A percentile compares a stretch with the other conserved stretches of the same genome.
These are phyloP conservation scores for Geotrichum carabidarum DNA, from an alignment of 1,139 yeast genomes.

Conservation along the genomic window DNA sequence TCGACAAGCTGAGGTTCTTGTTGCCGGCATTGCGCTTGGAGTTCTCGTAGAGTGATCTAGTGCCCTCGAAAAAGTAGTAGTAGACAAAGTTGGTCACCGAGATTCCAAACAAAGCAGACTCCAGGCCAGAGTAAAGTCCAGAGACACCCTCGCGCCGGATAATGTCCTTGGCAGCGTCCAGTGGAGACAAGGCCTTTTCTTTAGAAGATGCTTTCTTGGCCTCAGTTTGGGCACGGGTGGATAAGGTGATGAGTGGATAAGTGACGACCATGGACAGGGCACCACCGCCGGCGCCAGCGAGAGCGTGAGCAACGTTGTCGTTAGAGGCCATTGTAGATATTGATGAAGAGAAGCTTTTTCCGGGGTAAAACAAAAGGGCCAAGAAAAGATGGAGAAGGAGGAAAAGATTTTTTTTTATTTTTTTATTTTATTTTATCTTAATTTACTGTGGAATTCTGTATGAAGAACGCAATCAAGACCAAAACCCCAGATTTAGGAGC, in stretches of 20 bases:
- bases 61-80: conserved; percentile 81
- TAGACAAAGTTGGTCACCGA: conserved; percentile 81
- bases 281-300: conserved; percentile 93
- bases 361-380: too few species aligned
- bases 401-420: too few species aligned
- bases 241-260: conserved; percentile 76
- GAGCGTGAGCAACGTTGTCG: conserved; percentile 64
- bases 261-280: conserved; percentile 80
- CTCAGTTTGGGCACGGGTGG: conserved; percentile 78
- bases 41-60: conserved; percentile 51
- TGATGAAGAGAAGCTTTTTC: background rate
- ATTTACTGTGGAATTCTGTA: too few species aligned
- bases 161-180: conserved; percentile 45
- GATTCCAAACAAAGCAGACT: conserved; percentile 82
- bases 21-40: conserved; percentile 27
- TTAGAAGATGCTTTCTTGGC: conserved; percentile 37
- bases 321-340: conserved; percentile 26
- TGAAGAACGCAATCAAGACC: too few species aligned
- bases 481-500: too few species aligned
- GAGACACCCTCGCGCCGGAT: conserved; percentile 58
- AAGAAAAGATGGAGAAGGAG: too few species aligned
- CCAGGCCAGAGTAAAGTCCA: conserved; percentile 80
- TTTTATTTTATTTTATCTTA: too few species aligned
- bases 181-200: conserved; percentile 28
- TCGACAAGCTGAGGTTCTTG: conserved; percentile 36